Conservation (phyloP, 768 basidiomycete genomes). For the Cubamyces sp. region DNA sequence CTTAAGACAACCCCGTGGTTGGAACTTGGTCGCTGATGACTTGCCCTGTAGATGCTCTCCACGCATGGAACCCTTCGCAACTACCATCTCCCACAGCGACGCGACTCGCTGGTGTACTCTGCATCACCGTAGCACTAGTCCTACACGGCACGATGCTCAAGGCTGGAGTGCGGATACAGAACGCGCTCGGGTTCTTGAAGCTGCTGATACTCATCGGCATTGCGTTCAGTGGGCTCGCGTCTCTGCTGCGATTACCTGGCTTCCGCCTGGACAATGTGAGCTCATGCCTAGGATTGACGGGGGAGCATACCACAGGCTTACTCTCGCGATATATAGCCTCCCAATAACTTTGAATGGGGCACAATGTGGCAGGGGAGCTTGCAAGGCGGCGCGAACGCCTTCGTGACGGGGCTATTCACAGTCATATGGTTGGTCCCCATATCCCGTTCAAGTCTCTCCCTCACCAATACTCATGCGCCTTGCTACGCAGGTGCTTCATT, state of each 20-base stretch:
- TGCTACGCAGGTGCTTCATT: slow-evolving; percentile 58
- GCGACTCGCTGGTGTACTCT: slow-evolving; percentile 57
- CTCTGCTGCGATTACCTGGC: slow-evolving; percentile 51
- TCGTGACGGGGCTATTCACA: slow-evolving; percentile 66
- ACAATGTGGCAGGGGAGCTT: slow-evolving; percentile 67
- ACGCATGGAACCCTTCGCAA: slow-evolving; percentile 49
- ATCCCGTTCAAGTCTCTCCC: too few relatives aligned
- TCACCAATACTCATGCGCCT: not conserved
- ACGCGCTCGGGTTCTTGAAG: slow-evolving; percentile 64
- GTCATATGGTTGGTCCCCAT: slow-evolving; percentile 61
- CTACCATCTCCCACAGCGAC: slow-evolving; percentile 52
- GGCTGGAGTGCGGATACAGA: slow-evolving; percentile 65
- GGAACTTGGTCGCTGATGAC: not conserved
- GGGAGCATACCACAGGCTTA: too few relatives aligned
- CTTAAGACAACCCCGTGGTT: too few relatives aligned
- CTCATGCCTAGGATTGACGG: too few relatives aligned
- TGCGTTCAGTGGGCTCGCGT: slow-evolving; percentile 56
- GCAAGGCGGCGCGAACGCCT: slow-evolving; percentile 55
- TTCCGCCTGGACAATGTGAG: slow-evolving; percentile 52
- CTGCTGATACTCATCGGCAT: slow-evolving; percentile 57
- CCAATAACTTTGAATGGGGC: slow-evolving; percentile 62
- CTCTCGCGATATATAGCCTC: slow-evolving; percentile 30
- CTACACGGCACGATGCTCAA: slow-evolving; percentile 58
- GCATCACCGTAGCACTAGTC: slow-evolving; percentile 58
- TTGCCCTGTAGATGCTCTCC: slow-evolving; percentile 55